phyloP scores from a whole-genome alignment of 2,329 filamentous ascomycete species.

The Verticillium nubilum region DNA sequence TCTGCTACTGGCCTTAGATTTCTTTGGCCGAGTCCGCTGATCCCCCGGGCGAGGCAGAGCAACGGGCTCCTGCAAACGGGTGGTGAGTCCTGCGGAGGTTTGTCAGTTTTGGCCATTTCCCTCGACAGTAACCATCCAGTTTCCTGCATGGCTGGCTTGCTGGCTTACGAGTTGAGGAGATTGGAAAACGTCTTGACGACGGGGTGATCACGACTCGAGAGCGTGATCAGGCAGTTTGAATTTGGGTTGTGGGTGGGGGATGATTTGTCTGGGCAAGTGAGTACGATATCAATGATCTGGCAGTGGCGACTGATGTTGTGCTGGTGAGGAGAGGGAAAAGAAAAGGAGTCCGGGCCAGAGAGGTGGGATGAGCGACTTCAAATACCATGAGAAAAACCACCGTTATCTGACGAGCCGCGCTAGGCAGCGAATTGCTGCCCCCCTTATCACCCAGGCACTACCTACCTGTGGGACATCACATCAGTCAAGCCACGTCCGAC shows the following conservation, averaged over 20 bases:
- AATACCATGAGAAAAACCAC: neutral
- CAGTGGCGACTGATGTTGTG: neutral
- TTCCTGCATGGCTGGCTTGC: neutral
- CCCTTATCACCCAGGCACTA: neutral
- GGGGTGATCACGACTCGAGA: slow-evolving; percentile 52
- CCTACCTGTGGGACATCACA: neutral
- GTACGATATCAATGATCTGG: neutral
- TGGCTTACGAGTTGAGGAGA: slow-evolving; percentile 83
- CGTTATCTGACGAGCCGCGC: neutral
- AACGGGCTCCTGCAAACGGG: slow-evolving; percentile 94
- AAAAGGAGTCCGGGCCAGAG: neutral
- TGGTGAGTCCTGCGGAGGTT: slow-evolving; percentile 67
- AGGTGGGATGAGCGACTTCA: neutral
- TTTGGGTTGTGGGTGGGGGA: neutral
- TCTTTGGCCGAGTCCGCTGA: slow-evolving; percentile 59
- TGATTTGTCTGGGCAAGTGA: neutral
- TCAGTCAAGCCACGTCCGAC: neutral
- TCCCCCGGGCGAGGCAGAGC: slow-evolving; percentile 81
- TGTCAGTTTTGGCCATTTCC: slow-evolving; percentile 20
- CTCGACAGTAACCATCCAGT: slow-evolving; percentile 6
- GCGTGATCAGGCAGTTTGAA: slow-evolving; percentile 42
- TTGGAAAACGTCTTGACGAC: slow-evolving; percentile 97
- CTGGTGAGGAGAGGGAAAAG: neutral
- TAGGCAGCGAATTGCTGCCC: neutral
- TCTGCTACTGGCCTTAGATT: slow-evolving; percentile 19